Evolutionary conservation across 192 early-diverging fungal genomes (phyloP), one percentile per base, ranked within the genome.

Genomic region (Entomortierella beljakovae): DNA sequence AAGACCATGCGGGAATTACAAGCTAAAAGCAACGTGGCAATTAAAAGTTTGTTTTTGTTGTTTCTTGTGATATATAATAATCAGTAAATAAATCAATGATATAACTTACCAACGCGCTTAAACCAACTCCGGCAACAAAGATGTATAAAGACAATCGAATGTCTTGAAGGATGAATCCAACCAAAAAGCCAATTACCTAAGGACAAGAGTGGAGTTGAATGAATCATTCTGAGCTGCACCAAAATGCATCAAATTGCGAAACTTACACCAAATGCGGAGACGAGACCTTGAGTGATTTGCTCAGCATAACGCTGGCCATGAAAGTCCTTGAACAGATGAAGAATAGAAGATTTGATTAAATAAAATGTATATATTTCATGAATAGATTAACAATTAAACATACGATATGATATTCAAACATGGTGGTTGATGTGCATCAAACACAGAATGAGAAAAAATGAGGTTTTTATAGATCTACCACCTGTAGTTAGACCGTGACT

Each of bases 321-420:
- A 59, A 79, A 79, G 57, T 79, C 75, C 75, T 79, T 57, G 15
- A 33, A 54, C 18, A 15, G n/a, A 22, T 28, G 31, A 20, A 46
- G 2, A 1, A 26, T n/a, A 40, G 40, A 57, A n/a, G 37, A 25
- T 26, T 29, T 1, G 54, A 23, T 25, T 20, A 20, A 16, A 22
- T n/a, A 20, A 28, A 22, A 25, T 22, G 57, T 2, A 22, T 22
- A 16, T 1, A 60, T 16, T 38, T 26, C 26, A 32, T 60, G 23
- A 57, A 6, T 35, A 6, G 13, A 16, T 64, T 32, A 64, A 25
- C 18, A 16, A 8, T 31, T 25, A 31, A 38, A 23, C 43, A 23
- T 79, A 79, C 75, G 26, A 79, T 79, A 32, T 69, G 75, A 37
- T 60, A 79, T 56, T 79, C 75, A 56, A 79, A 23, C 75, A 79